Evolutionary conservation across 2,329 filamentous ascomycete species (phyloP).

Genomic region (Colletotrichum phormii): DNA sequence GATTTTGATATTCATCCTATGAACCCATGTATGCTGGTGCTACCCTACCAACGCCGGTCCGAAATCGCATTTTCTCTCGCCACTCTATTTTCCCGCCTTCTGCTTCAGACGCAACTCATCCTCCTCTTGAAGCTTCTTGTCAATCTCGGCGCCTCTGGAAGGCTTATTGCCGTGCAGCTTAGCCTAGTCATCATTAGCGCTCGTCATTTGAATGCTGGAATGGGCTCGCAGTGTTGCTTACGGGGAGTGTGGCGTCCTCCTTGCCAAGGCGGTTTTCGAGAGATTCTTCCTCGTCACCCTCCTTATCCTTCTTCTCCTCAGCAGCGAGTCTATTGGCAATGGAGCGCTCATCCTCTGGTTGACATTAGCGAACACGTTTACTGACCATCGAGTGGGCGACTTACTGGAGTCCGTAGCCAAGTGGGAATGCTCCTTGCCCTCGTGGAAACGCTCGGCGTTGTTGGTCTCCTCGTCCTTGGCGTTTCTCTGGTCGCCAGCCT

Average conservation of each 20-base stretch:
- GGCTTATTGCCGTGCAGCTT: constrained; percentile 79
- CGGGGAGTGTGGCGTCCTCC: constrained; percentile 71
- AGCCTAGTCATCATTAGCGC: constrained; percentile 55
- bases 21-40: neutral
- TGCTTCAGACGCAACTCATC: constrained; percentile 73
- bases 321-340: constrained; percentile 78
- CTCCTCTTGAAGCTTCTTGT: constrained; percentile 75
- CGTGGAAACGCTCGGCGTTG: constrained; percentile 71
- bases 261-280: constrained; percentile 56
- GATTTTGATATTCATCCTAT: constrained; percentile 2
- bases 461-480: constrained; percentile 59
- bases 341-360: constrained; percentile 74
- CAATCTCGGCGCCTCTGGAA: constrained; percentile 77
- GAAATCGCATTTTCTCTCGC: constrained; percentile 42
- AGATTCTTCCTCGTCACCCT: constrained; percentile 46
- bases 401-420: constrained; percentile 77
- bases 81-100: constrained; percentile 60
- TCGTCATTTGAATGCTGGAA: constrained; percentile 44
- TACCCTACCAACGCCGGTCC: constrained; percentile 11
- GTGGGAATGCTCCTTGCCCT: constrained; percentile 79
- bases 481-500: constrained; percentile 82
- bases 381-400: constrained; percentile 38
- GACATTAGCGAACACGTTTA: no score
- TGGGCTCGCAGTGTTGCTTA: constrained; percentile 47
- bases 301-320: constrained; percentile 55